These are phyloP conservation scores for Globisporangium cederbergense DNA, from an alignment of 352 stramenopile genomes.

Conservation along the genomic window DNA sequence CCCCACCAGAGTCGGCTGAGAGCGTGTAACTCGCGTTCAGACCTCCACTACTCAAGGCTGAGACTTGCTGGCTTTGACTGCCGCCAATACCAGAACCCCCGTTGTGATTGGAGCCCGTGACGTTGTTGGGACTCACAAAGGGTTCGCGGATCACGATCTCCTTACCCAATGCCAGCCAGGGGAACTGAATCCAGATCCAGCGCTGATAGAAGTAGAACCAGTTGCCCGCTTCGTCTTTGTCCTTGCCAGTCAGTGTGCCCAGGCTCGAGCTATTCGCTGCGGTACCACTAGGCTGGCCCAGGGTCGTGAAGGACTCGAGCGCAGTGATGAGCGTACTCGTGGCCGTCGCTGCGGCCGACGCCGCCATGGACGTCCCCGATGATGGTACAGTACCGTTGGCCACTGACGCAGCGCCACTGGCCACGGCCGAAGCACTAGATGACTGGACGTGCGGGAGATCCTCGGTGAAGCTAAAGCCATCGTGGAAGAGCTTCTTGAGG, in stretches of 20 bases:
- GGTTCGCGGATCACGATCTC: constrained; percentile 61
- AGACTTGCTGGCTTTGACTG: not conserved
- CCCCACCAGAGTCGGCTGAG: not conserved
- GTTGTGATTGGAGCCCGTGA: not conserved
- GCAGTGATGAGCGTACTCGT: constrained; percentile 18
- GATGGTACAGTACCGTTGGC: not conserved
- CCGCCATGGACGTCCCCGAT: constrained; percentile 18
- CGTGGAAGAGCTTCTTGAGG: constrained; percentile 52
- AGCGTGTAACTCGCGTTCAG: not conserved
- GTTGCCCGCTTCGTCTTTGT: constrained; percentile 49
- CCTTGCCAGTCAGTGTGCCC: constrained; percentile 25
- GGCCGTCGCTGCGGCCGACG: constrained; percentile 26
- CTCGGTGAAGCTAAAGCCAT: constrained; percentile 77
- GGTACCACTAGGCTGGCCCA: constrained; percentile 10
- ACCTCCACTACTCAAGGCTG: not conserved
- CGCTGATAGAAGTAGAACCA: constrained; percentile 89
- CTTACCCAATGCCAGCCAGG: constrained; percentile 85
- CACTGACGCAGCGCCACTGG: constrained; percentile 4
- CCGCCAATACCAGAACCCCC: not conserved
- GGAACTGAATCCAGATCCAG: constrained; percentile 93
- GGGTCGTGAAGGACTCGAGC: constrained; percentile 24
- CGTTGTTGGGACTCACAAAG: constrained; percentile 32
- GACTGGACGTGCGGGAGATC: constrained; percentile 47
- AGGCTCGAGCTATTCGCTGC: not conserved
- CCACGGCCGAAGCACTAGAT: constrained; percentile 18